Evolutionary conservation across 2,329 filamentous ascomycete genomes (phyloP).

Genomic region (Colletotrichum sp.): DNA sequence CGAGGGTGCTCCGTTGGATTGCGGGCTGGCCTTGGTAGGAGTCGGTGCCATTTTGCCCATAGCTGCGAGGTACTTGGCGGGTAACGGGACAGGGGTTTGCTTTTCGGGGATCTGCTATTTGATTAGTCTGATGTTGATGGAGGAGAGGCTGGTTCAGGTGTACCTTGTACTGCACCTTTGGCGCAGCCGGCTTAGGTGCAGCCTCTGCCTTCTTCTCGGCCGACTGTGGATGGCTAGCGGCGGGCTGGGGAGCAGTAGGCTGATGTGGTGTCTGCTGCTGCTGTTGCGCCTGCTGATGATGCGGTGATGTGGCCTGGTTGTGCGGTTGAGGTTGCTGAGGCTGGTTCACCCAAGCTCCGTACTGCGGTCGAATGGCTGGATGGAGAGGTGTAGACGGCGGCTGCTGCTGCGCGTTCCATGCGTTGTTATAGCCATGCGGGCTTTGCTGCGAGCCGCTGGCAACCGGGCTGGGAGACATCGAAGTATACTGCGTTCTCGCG

Average conservation of each 20-base stretch:
- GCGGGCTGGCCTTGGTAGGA: background rate
- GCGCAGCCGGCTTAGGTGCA: slow-evolving; percentile 4
- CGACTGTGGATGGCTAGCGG: background rate
- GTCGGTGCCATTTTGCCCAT: slow-evolving; percentile 35
- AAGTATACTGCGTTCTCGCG: slow-evolving; percentile 1
- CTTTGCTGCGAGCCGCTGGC: slow-evolving; percentile 1
- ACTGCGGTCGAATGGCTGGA: slow-evolving; percentile 41
- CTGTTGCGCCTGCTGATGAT: background rate
- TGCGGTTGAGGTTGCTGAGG: background rate
- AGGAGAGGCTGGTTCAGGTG: slow-evolving; percentile 19
- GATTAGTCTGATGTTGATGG: slow-evolving; percentile 23
- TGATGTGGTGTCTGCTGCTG: background rate
- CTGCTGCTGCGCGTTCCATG: slow-evolving; percentile 20
- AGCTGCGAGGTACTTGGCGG: slow-evolving; percentile 47
- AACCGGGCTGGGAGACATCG: slow-evolving; percentile 19
- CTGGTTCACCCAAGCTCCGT: slow-evolving; percentile 22
- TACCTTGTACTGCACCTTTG: slow-evolving; percentile 26
- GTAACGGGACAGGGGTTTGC: slow-evolving; percentile 49
- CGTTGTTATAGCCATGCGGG: slow-evolving; percentile 9
- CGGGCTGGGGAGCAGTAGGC: background rate
- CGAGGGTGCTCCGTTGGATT: background rate
- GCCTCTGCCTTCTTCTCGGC: background rate
- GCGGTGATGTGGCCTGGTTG: slow-evolving; percentile 22
- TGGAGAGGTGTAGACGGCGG: slow-evolving; percentile 31
- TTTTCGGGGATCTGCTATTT: slow-evolving; percentile 39